A percentile compares a stretch with the other conserved stretches of the same genome.
Conservation (phyloP, 176 grass and related monocot species). For the Guadua angustifolia region DNA sequence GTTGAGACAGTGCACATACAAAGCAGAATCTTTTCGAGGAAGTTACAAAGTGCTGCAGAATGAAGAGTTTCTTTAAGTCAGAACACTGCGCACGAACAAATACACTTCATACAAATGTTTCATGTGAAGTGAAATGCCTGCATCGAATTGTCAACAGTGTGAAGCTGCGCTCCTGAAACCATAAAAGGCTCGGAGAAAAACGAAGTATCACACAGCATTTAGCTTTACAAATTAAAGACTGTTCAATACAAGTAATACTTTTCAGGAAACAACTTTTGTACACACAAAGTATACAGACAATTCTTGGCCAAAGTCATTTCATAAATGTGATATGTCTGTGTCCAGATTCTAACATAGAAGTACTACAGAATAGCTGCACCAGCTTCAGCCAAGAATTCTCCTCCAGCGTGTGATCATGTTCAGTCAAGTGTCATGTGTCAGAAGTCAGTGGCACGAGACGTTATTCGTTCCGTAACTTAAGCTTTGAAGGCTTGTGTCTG, state of each 20-base stretch:
- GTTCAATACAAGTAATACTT: conserved; percentile 30
- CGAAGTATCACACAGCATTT: conserved; percentile 19
- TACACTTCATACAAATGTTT: conserved; percentile 35
- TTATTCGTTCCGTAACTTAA: conserved; percentile 90
- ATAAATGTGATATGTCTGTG: background rate
- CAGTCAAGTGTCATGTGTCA: conserved; percentile 39
- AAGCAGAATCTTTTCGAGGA: conserved; percentile 1
- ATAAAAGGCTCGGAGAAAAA: conserved; percentile 14
- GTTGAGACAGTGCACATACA: background rate
- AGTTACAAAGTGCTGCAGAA: background rate
- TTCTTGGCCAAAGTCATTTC: conserved; percentile 35
- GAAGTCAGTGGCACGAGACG: conserved; percentile 71
- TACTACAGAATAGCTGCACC: conserved; percentile 14
- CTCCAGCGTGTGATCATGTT: conserved; percentile 11
- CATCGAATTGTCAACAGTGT: conserved; percentile 25
- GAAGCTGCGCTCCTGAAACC: conserved; percentile 21
- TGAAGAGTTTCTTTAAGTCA: background rate
- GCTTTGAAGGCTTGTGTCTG: conserved; percentile 64
- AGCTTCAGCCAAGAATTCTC: background rate
- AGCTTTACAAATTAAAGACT: conserved; percentile 48
- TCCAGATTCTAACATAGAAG: conserved; percentile 35
- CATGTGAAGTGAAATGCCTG: background rate
- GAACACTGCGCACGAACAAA: conserved; percentile 18
- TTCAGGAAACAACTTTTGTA: conserved; percentile 30
- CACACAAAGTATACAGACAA: conserved; percentile 22